Conservation (phyloP, 208 protist species). For the Tritrichomonas musculus region DNA sequence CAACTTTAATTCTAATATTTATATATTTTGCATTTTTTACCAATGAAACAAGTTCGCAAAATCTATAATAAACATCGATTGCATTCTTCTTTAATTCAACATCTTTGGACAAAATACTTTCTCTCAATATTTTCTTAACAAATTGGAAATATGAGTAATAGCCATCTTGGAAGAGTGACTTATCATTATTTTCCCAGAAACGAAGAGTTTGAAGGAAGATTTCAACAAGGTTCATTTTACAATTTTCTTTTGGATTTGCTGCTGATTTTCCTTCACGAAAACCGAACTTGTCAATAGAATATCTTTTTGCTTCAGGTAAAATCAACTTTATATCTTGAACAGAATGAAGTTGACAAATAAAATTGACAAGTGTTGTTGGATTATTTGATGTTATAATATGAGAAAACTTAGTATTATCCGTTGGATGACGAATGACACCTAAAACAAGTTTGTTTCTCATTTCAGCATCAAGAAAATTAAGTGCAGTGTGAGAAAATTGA, state of each 20-base stretch:
- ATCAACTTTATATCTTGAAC: not conserved
- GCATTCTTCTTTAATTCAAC: not conserved
- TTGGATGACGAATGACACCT: conserved; percentile 5
- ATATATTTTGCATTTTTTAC: not conserved
- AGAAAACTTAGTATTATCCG: conserved; percentile 3
- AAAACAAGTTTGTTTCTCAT: not conserved
- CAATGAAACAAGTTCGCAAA: not conserved
- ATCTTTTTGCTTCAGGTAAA: not conserved
- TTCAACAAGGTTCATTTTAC: not conserved
- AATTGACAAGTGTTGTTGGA: not conserved
- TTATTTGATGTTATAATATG: not conserved
- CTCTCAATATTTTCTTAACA: not conserved
- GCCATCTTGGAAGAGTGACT: not conserved
- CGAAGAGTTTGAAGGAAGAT: not conserved
- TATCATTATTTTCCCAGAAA: not conserved
- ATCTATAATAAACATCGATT: not conserved
- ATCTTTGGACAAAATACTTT: not conserved
- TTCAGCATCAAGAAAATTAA: not conserved
- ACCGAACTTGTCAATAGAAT: not conserved
- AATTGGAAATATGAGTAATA: too few relatives aligned
- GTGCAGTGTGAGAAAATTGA: too few relatives aligned
- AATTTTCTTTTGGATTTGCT: not conserved
- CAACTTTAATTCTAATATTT: not conserved
- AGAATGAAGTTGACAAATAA: not conserved
- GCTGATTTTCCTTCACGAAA: not conserved